These are phyloP conservation scores for Fusarium denticulatum DNA, from an alignment of 2,329 filamentous ascomycete species.

Conservation along the genomic window DNA sequence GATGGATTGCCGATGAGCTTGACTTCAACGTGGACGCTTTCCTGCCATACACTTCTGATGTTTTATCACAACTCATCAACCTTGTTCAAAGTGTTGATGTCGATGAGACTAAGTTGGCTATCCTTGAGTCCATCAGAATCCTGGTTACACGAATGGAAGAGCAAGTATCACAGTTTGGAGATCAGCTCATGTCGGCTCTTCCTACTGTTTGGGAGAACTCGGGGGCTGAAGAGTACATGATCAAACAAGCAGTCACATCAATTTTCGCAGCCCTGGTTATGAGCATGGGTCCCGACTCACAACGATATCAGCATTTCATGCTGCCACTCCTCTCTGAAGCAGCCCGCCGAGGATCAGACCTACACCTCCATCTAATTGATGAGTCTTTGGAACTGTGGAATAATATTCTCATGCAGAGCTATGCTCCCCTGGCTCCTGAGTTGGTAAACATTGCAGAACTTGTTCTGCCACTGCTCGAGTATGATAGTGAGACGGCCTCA, in stretches of 20 bases:
- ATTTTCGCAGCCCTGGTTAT: conserved; percentile 87
- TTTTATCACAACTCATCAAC: conserved; percentile 77
- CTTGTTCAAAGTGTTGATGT: conserved; percentile 83
- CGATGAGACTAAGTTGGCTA: conserved; percentile 88
- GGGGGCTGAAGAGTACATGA: conserved; percentile 82
- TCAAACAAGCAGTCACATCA: conserved; percentile 92
- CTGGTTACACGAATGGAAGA: conserved; percentile 85
- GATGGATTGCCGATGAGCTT: conserved; percentile 83
- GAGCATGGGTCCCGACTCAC: conserved; percentile 81
- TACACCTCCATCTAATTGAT: conserved; percentile 85
- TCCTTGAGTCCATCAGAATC: conserved; percentile 86
- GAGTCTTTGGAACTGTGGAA: conserved; percentile 92
- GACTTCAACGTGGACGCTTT: conserved; percentile 81
- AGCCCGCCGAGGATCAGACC: conserved; percentile 77
- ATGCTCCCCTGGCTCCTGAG: conserved; percentile 67
- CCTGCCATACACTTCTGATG: conserved; percentile 77
- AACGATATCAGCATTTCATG: conserved; percentile 81
- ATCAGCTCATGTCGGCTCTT: conserved; percentile 82
- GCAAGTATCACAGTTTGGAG: conserved; percentile 73
- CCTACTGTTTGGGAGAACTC: conserved; percentile 87
- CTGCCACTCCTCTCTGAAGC: conserved; percentile 85
- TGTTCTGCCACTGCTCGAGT: conserved; percentile 72
- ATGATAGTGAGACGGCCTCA: conserved; percentile 70
- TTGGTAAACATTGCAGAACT: conserved; percentile 71
- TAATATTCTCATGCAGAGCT: conserved; percentile 74